A percentile compares a stretch with the other conserved stretches of the same genome.
These are phyloP conservation scores for Lunularia cruciata DNA, from an alignment of 225 moss, liverwort and hornwort genomes.

Conservation along the genomic window DNA sequence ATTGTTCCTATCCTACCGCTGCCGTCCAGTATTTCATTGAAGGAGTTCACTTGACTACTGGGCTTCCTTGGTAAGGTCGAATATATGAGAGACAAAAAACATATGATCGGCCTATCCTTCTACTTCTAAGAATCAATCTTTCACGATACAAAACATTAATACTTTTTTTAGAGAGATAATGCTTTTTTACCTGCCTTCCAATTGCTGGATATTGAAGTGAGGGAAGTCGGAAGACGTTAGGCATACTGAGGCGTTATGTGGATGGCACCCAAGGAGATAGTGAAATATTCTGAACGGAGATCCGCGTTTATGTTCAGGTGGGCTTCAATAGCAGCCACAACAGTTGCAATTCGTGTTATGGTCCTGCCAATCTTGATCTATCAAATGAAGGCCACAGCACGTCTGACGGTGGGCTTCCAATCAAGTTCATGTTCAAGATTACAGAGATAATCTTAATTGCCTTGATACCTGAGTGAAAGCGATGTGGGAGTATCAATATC, in stretches of 20 bases:
- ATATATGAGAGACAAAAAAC: too few species aligned
- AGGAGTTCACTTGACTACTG: slow-evolving; percentile 68
- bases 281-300: not conserved
- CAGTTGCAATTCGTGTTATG: slow-evolving; percentile 76
- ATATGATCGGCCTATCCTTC: too few species aligned
- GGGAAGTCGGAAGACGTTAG: not conserved
- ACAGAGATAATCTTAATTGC: too few species aligned
- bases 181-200: too few species aligned
- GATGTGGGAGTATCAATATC: too few species aligned
- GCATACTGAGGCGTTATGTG: not conserved
- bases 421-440: too few species aligned
- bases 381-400: slow-evolving; percentile 97
- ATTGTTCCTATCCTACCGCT: slow-evolving; percentile 80
- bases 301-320: slow-evolving; percentile 61
- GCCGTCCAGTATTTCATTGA: slow-evolving; percentile 94
- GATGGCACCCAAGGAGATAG: not conserved
- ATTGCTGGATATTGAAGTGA: too few species aligned
- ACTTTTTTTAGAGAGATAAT: not conserved
- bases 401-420: slow-evolving; percentile 65
- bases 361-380: slow-evolving; percentile 86
- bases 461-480: too few species aligned
- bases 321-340: slow-evolving; percentile 94
- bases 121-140: too few species aligned
- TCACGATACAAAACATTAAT: not conserved
- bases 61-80: slow-evolving; percentile 85